Evolutionary conservation across 352 stramenopile species (phyloP), one percentile per base, ranked within the genome.

Genomic region (Globisporangium spiculum): DNA sequence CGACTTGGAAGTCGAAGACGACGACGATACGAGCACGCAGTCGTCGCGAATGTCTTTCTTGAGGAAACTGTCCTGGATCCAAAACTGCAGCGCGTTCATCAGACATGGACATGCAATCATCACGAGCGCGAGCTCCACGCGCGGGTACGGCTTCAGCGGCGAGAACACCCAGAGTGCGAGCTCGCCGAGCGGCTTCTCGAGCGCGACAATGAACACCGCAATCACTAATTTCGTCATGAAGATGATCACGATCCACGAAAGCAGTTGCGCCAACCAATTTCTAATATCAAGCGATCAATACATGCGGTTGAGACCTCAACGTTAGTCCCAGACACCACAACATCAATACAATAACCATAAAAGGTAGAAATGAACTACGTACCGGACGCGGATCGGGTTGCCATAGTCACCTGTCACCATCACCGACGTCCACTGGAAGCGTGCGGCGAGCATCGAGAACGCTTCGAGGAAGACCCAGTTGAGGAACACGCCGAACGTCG

Each of bases 81-180:
- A 97, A 66, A 96, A 97, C 66, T 97, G 89, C 55, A 96, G 60
- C 18, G 83, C 88, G 71, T 97, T 97, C 88, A 97, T 96, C 22
- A 96, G 63, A 65, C 84, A 93, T 52, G 89, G 89, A 71, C 89
- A 97, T 6, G 81, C 85, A 61, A 97, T 92, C 89, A 97, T 97
- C 52, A 97, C 89, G 59, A 97, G 65, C 27, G 73, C 77, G 58
- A 97, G 70, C 65, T 97, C 89, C 18, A 90, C 68, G n/a, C 80
- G 75, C 5, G 89, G 89, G 59, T 93, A 79, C 8, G 77, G 70
- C 27, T 78, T 70, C 44, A 96, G 70, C 24, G 89, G 89, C 57
- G 76, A 74, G 60, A 97, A 97, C 1, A 94, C 61, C 76, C 84
- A 82, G 12, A 76, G 62, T 8, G 88, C 88, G 22, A 92, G 67